Base-by-base conservation (phyloP, 768 basidiomycete species). In the Neoboletus subvelutipes region DNA sequence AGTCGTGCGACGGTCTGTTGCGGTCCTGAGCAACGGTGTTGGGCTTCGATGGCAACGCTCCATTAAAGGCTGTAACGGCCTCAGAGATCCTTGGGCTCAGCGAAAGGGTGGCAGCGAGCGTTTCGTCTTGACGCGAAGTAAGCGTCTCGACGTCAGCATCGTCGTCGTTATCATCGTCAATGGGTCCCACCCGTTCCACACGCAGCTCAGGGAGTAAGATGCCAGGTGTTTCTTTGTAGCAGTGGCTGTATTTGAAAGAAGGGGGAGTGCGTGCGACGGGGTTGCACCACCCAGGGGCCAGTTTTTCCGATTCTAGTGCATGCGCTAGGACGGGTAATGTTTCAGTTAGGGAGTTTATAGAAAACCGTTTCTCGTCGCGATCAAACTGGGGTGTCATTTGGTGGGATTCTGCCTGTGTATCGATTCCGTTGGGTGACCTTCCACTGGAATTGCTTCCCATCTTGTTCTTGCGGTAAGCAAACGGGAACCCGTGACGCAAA, bases 21-120 rank as follows among this genome's bases (percentile, higher is more conserved):
- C 37, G 28, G 49, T 62, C 49, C 12, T 50, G 64, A 13, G 54
- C 56, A 11, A 50, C 50, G 37, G 36, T 36, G n/a, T 34, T 52
- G 34, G 22, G 31, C 20, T 57, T 51, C 5, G 67, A 48, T 50
- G 9, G 39, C 45, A 17, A 22, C 37, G 40, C 49, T 10, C 24
- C 28, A 41, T 37, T 57, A 50, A 48, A 45, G 22, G 50, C 10
- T 48, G 52, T 50, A 52, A 45, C 50, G 20, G 62, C 71, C 62
- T 76, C 72, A 17, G 72, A 72, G 6, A 73, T 80, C 29, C 80
- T 74, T 6, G 80, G 80, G 55, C 80, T 80, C 55, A 82, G 63
- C 45, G 68, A 75, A 41, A 79, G 70, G 5, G 80, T 66, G 2
- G 79, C 79, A 31, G 75, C 74, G 29, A 77, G 75, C 20, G 77